Conservation (phyloP, 257 asterid genomes). For the Scutellaria baicalensis region DNA sequence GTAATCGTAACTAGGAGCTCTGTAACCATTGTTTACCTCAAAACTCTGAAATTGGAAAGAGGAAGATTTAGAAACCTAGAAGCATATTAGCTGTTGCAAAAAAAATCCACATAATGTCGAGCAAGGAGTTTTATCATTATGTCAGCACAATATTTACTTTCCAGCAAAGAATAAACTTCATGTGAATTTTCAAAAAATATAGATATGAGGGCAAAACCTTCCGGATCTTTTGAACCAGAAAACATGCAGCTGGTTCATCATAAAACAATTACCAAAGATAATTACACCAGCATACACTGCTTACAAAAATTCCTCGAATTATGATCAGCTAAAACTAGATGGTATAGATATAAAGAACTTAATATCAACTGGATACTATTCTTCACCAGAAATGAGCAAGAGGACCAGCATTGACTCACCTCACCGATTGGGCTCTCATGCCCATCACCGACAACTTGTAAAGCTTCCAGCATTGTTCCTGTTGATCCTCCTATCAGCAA, state of each 20-base stretch:
- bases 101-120: neutral
- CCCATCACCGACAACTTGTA: conserved; percentile 87
- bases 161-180: neutral
- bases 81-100: neutral
- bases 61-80: conserved; percentile 1
- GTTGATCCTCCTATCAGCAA: conserved; percentile 98
- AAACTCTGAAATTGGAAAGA: conserved; percentile 46
- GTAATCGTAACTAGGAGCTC: conserved; percentile 74
- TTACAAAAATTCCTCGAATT: neutral
- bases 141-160: neutral
- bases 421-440: conserved; percentile 61
- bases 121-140: neutral
- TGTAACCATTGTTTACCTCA: conserved; percentile 62
- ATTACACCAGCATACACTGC: conserved; percentile 4
- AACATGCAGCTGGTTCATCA: neutral
- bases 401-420: conserved; percentile 38
- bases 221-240: conserved; percentile 1
- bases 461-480: conserved; percentile 96
- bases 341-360: neutral
- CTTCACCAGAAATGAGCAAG: conserved; percentile 13
- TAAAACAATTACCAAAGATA: neutral
- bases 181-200: neutral
- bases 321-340: conserved; percentile 5
- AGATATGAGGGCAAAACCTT: neutral
- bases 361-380: neutral